Evolutionary conservation across 1,284 basidiomycete genomes (phyloP).

Genomic region (Ustilago nuda): DNA sequence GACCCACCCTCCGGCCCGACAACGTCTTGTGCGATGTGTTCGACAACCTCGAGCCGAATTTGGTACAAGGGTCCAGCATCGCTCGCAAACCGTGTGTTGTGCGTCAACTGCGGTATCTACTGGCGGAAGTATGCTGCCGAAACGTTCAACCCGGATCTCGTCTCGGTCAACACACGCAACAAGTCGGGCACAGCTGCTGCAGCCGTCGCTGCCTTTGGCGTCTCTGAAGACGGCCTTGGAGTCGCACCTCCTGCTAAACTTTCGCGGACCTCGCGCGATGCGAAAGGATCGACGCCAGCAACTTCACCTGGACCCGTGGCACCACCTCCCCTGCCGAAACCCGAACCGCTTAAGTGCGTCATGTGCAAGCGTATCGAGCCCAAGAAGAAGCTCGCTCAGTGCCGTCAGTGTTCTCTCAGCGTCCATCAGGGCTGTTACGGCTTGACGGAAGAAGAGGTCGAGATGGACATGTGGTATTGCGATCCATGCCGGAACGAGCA

Average conservation of each 20-base stretch:
- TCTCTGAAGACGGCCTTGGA: constrained; percentile 53
- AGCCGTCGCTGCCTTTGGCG: constrained; percentile 34
- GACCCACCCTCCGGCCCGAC: constrained; percentile 29
- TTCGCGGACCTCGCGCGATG: constrained; percentile 38
- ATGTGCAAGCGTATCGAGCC: constrained; percentile 65
- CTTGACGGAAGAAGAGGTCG: constrained; percentile 54
- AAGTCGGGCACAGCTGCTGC: constrained; percentile 43
- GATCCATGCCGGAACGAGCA: constrained; percentile 64
- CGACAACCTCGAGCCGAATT: constrained; percentile 50
- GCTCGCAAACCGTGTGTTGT: constrained; percentile 60
- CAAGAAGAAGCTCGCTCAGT: constrained; percentile 61
- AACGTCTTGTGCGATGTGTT: constrained; percentile 61
- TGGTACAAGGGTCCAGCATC: constrained; percentile 65
- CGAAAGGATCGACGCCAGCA: constrained; percentile 28
- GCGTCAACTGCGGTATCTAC: constrained; percentile 64
- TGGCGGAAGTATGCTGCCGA: constrained; percentile 69
- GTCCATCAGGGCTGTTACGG: constrained; percentile 66
- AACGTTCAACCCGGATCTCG: constrained; percentile 51
- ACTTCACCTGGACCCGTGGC: constrained; percentile 23
- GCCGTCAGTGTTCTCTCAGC: constrained; percentile 61
- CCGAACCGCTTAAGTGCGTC: constrained; percentile 61
- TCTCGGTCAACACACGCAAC: constrained; percentile 53
- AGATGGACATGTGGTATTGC: constrained; percentile 58
- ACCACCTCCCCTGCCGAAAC: constrained; percentile 30
- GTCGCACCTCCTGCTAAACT: constrained; percentile 63